Conservation (phyloP, 139 green algal genomes). For the Micractinium conductrix region DNA sequence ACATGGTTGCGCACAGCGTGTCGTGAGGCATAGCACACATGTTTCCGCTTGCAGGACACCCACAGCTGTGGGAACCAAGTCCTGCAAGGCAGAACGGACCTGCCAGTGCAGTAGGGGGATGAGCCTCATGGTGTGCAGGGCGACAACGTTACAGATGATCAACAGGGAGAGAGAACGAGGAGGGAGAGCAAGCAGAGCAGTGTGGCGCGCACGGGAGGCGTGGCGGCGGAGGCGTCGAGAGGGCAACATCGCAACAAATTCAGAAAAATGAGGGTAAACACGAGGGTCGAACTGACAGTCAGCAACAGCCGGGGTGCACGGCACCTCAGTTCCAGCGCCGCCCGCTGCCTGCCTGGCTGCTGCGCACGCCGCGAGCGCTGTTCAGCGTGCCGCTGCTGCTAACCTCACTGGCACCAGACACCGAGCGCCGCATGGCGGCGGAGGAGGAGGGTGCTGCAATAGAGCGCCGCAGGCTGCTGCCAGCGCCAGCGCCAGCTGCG, state of each 20-base stretch:
- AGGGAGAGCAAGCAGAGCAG: no score
- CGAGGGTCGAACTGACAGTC: background rate
- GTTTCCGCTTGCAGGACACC: no score
- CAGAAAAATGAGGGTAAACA: background rate
- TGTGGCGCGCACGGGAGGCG: no score
- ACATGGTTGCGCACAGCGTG: no score
- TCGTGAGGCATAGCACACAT: no score
- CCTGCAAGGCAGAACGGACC: no score
- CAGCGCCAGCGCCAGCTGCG: background rate
- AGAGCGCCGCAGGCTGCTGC: background rate
- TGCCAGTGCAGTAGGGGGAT: no score
- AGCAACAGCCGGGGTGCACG: background rate
- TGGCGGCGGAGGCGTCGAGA: background rate
- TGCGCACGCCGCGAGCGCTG: constrained; percentile 26
- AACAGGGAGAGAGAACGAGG: no score
- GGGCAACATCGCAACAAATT: background rate
- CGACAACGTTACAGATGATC: no score
- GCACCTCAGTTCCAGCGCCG: constrained; percentile 27
- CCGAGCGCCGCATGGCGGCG: constrained; percentile 1
- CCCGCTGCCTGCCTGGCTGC: background rate
- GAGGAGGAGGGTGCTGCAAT: background rate
- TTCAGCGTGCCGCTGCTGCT: constrained; percentile 27
- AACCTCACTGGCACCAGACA: background rate
- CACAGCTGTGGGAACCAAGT: no score
- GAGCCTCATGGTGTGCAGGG: no score